Base-by-base conservation (phyloP, 306 rosid genomes). In the Cucumis melo region DNA sequence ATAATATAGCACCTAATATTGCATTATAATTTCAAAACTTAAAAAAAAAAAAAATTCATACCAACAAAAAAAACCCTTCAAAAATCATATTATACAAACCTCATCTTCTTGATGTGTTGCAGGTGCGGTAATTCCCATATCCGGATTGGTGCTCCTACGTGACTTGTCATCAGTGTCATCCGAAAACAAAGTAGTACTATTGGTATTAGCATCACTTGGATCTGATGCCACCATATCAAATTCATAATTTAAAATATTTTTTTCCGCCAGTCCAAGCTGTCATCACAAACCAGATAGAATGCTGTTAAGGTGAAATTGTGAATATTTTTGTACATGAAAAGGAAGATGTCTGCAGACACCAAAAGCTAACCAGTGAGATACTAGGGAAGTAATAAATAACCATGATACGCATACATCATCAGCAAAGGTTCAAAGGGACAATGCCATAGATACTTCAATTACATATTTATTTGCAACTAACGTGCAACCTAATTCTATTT, bases 231-330 rank as follows among this genome's bases (percentile, higher is more conserved):
- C 91, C 72, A 82, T 71, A 79, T 95, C 99, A 75, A 95, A 82
- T 53, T 93, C 98, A 78, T 86, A 92, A 83, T 56, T 89, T 84
- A 87, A 78, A 79, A 95, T 80, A 81, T 86, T 95, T 85, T 95
- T 95, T 91, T 95, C 98, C 21, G 83, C 87, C 46, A 95, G 93
- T 74, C 99, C 99, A 88, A 95, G 99, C 99, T 95, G 98, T 83
- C 83, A 87, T 48, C 50, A 75, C 17, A 67, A 29, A 77, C 48
- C 57, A 73, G 48, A 73, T 73, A 5, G 59, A 72, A 8, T 14
- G 38, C 17, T 27, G 62, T 24, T 53, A 11, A 73, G 62, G 34
- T 27, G 15, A 51, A 50, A 9, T 29, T 29, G 42, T 8, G 27
- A 48, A 7, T 24, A 5, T 17, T 72, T 29, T 53, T 24, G 8